These are phyloP conservation scores for Trapa bicornis DNA, from an alignment of 345 rosid species.

Conservation along the genomic window DNA sequence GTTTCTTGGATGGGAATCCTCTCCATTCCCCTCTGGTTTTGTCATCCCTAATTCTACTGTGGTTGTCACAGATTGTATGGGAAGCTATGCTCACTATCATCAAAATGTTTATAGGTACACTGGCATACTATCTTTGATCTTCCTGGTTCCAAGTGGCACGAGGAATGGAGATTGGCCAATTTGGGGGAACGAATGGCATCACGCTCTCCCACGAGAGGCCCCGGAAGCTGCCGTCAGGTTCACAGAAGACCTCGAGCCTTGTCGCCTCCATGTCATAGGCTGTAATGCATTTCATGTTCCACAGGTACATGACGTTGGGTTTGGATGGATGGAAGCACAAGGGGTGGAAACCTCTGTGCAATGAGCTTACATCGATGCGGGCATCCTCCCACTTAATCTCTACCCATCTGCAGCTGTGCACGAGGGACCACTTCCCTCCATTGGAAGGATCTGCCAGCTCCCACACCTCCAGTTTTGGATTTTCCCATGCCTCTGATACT, in stretches of 20 bases:
- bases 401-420: constrained; percentile 1
- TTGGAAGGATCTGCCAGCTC: not conserved
- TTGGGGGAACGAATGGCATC: not conserved
- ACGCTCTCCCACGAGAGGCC: constrained; percentile 6
- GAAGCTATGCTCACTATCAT: no score
- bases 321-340: constrained; percentile 2
- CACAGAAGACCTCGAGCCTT: not conserved
- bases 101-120: no score
- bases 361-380: not conserved
- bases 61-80: no score
- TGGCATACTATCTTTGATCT: no score
- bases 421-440: constrained; percentile 5
- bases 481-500: not conserved
- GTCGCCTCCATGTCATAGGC: not conserved
- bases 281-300: not conserved
- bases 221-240: not conserved
- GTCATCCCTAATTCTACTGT: no score
- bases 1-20: no score
- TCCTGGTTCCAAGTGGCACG: no score
- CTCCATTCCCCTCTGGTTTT: no score
- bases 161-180: constrained; percentile 1
- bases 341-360: not conserved
- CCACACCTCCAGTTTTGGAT: constrained; percentile 3
- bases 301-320: not conserved
- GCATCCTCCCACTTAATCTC: not conserved